Conservation (phyloP, 495 filamentous ascomycete species). For the Penicillium psychrofluorescens region DNA sequence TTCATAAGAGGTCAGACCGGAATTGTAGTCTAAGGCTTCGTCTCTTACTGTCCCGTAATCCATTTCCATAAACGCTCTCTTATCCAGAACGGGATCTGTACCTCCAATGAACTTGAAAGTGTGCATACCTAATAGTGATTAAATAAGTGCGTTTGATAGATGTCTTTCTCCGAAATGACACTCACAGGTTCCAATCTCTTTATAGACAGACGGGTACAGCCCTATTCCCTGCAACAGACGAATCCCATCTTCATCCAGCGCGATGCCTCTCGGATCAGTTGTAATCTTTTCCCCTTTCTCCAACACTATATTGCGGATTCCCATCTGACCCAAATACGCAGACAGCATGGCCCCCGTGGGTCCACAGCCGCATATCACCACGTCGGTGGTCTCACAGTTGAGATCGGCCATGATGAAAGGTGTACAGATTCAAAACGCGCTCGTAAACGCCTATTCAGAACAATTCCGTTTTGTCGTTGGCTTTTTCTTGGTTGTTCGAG, state of each 20-base stretch:
- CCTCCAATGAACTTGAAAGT: constrained; percentile 22
- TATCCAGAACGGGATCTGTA: constrained; percentile 8
- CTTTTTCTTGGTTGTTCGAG: too few species aligned
- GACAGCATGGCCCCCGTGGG: constrained; percentile 32
- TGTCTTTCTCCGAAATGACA: neutral
- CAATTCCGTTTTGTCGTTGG: too few species aligned
- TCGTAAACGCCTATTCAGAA: too few species aligned
- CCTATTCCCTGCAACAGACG: constrained; percentile 39
- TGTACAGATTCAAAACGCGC: too few species aligned
- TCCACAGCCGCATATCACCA: constrained; percentile 34
- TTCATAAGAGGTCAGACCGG: neutral
- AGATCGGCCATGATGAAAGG: neutral
- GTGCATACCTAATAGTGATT: constrained; percentile 12
- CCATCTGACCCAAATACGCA: constrained; percentile 20
- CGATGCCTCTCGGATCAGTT: constrained; percentile 44
- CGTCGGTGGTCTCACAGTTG: constrained; percentile 24
- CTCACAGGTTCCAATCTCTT: constrained; percentile 24
- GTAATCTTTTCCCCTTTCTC: constrained; percentile 39
- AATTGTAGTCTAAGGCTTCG: neutral
- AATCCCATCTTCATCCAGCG: constrained; percentile 43
- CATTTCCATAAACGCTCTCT: constrained; percentile 18
- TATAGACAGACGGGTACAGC: constrained; percentile 30
- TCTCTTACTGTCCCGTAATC: constrained; percentile 18
- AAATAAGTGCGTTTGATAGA: neutral
- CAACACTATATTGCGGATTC: constrained; percentile 25